These are phyloP conservation scores for Ustilago vetiveriae DNA, from an alignment of 1,284 basidiomycete species.

Conservation along the genomic window DNA sequence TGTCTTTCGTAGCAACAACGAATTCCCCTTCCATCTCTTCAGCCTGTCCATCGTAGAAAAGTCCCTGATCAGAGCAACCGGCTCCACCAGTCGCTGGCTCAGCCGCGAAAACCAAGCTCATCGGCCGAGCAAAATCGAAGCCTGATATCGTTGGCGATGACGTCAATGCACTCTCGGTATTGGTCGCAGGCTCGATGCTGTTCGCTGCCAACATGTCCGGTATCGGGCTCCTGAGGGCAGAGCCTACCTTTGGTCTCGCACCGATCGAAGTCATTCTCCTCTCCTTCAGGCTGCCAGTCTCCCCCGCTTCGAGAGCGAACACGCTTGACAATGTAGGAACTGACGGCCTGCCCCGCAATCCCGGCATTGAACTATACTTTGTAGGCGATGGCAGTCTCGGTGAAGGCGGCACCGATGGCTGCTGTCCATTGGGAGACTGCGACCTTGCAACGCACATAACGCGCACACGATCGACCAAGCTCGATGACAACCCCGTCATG, in stretches of 20 bases:
- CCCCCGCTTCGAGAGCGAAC: neutral
- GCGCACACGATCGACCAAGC: constrained; percentile 17
- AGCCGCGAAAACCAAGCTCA: constrained; percentile 2
- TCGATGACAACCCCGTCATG: constrained; percentile 1
- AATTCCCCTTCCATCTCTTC: constrained; percentile 1
- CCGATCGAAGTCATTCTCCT: no score
- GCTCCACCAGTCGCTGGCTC: neutral
- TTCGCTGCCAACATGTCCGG: constrained; percentile 4
- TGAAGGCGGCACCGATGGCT: constrained; percentile 1
- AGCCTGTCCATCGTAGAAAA: neutral
- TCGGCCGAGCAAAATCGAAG: neutral
- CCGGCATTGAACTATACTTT: constrained; percentile 21
- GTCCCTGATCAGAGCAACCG: neutral
- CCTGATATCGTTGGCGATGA: constrained; percentile 8
- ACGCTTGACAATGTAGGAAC: neutral
- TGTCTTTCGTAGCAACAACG: neutral
- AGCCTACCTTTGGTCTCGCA: no score
- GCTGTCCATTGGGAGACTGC: constrained; percentile 5
- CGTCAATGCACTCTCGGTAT: neutral
- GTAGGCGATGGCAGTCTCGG: neutral
- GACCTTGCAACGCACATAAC: constrained; percentile 4
- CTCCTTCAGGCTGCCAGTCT: constrained; percentile 3
- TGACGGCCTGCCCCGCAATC: constrained; percentile 4
- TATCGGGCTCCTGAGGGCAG: constrained; percentile 8
- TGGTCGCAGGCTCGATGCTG: neutral